Percentiles rank a stretch among this genome's conserved stretches.
Conservation (phyloP, 495 filamentous ascomycete genomes). For the Penicillium crystallinum region DNA sequence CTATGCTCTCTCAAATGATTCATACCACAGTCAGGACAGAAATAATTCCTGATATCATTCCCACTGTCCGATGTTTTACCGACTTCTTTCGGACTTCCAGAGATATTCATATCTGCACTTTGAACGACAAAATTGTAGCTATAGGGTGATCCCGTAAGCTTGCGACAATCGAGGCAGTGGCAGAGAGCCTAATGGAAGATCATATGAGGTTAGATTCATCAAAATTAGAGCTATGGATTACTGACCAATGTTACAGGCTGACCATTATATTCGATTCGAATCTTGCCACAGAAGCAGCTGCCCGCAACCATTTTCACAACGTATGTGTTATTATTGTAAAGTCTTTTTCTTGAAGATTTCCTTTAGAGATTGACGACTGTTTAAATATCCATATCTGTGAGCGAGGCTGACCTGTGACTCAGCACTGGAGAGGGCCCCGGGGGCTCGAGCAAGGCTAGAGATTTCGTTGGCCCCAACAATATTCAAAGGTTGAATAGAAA, state of each 20-base stretch:
- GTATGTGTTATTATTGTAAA: too few species aligned
- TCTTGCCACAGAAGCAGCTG: slow-evolving; percentile 28
- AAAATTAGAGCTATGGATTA: not conserved
- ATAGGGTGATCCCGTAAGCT: slow-evolving; percentile 24
- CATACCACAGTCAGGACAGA: slow-evolving; percentile 37
- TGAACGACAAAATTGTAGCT: slow-evolving; percentile 26
- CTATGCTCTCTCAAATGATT: not conserved
- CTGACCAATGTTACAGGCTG: slow-evolving; percentile 23
- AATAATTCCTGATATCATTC: slow-evolving; percentile 31
- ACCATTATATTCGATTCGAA: slow-evolving; percentile 24
- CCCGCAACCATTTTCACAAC: slow-evolving; percentile 26
- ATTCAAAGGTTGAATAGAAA: too few species aligned
- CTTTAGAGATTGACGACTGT: too few species aligned
- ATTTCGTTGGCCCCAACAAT: too few species aligned
- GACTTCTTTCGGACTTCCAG: slow-evolving; percentile 29
- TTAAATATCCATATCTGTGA: too few species aligned
- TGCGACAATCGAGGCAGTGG: slow-evolving; percentile 38
- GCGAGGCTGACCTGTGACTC: too few species aligned
- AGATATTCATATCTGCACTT: slow-evolving; percentile 17
- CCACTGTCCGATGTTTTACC: slow-evolving; percentile 33
- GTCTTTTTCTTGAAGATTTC: too few species aligned
- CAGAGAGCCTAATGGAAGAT: slow-evolving; percentile 26
- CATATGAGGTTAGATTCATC: slow-evolving; percentile 2
- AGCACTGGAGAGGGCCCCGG: too few species aligned
- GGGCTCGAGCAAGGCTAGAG: too few species aligned